Evolutionary conservation across 768 basidiomycete genomes (phyloP).

Genomic region (Tulasnella calospora): DNA sequence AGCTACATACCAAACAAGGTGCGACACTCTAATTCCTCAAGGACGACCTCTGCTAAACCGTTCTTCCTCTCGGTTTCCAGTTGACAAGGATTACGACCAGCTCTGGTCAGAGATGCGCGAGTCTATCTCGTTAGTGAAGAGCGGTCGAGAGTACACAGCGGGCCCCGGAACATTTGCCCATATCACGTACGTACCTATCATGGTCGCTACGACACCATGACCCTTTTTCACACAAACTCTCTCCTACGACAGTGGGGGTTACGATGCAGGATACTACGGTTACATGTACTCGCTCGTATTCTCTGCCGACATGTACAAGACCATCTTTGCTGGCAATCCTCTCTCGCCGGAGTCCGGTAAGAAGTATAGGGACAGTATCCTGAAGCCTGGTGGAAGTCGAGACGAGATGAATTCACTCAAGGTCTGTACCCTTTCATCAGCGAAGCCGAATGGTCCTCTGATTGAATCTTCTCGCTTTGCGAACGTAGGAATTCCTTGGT

Average conservation of each 20-base stretch:
- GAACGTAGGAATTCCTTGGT: slow-evolving; percentile 67
- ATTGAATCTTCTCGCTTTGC: slow-evolving; percentile 1
- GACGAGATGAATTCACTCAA: slow-evolving; percentile 77
- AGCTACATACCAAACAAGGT: slow-evolving; percentile 69
- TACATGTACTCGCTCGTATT: slow-evolving; percentile 68
- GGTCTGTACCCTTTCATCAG: slow-evolving; percentile 37
- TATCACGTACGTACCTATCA: slow-evolving; percentile 57
- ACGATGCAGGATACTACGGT: slow-evolving; percentile 34
- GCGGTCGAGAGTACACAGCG: slow-evolving; percentile 49
- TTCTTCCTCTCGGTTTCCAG: slow-evolving; percentile 36
- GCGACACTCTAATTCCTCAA: slow-evolving; percentile 25
- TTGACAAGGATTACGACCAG: slow-evolving; percentile 63
- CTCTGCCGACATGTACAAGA: slow-evolving; percentile 57
- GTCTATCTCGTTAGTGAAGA: slow-evolving; percentile 61
- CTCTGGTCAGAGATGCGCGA: slow-evolving; percentile 75
- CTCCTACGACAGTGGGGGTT: slow-evolving; percentile 18
- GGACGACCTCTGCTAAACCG: not conserved
- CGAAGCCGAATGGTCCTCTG: not conserved
- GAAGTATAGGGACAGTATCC: slow-evolving; percentile 69
- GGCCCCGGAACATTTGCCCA: slow-evolving; percentile 76
- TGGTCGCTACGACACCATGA: not conserved
- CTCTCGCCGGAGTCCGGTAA: slow-evolving; percentile 55
- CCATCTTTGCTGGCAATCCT: slow-evolving; percentile 77
- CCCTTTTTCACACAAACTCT: not conserved
- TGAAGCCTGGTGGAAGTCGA: slow-evolving; percentile 66